Evolutionary conservation across 169 alveolate species (phyloP).

Genomic region (Cardiosporidium cionae): DNA sequence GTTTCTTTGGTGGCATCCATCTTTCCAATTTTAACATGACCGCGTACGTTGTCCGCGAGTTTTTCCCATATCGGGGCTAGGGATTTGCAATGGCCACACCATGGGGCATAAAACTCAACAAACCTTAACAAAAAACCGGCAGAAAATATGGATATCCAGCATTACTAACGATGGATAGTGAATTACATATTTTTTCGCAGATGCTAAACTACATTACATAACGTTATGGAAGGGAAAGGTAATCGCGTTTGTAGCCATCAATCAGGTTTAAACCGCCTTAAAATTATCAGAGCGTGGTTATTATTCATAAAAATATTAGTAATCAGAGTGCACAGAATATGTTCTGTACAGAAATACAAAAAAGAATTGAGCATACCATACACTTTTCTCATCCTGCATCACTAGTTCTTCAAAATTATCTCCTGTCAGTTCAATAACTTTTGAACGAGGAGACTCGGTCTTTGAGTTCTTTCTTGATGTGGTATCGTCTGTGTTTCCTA

Average conservation of each 20-base stretch:
- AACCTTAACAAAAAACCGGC: slow-evolving; percentile 23
- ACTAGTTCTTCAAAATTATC: slow-evolving; percentile 43
- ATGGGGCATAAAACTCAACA: slow-evolving; percentile 75
- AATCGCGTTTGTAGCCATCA: too few species aligned
- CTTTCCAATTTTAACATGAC: slow-evolving; percentile 69
- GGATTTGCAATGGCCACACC: slow-evolving; percentile 89
- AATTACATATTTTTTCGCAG: too few species aligned
- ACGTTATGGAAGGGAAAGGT: background rate
- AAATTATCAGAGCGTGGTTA: too few species aligned
- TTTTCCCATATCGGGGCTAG: slow-evolving; percentile 81
- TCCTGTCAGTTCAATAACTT: slow-evolving; percentile 41
- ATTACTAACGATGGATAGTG: too few species aligned
- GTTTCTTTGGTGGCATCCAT: slow-evolving; percentile 73
- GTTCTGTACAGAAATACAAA: too few species aligned
- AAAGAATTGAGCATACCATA: slow-evolving; percentile 39
- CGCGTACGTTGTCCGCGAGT: slow-evolving; percentile 38
- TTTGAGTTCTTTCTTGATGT: slow-evolving; percentile 6
- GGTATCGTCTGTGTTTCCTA: background rate
- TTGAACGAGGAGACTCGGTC: slow-evolving; percentile 6
- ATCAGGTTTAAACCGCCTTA: too few species aligned
- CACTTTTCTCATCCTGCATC: slow-evolving; percentile 39
- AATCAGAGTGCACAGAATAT: too few species aligned
- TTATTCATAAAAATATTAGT: background rate
- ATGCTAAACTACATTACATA: background rate
- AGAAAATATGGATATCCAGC: too few species aligned